Evolutionary conservation across 805 yeast genomes (phyloP).

Genomic region (Suhomyces sp.): DNA sequence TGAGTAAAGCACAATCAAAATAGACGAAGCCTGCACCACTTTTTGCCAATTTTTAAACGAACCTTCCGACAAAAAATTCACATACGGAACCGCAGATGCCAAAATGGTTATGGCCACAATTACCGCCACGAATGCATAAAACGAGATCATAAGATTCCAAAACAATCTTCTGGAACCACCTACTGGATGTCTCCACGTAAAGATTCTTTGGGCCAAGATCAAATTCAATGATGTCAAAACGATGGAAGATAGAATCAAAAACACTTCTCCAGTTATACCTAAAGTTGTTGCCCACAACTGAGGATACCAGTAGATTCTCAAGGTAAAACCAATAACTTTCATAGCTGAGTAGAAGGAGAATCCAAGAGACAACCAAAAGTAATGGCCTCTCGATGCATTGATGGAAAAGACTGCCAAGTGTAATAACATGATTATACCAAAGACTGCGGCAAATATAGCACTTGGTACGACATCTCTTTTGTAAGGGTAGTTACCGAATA

Average conservation of each 20-base stretch:
- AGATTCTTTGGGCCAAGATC: conserved; percentile 67
- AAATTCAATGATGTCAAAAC: conserved; percentile 57
- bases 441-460: conserved; percentile 54
- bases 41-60: conserved; percentile 49
- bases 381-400: conserved; percentile 56
- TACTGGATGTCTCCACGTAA: conserved; percentile 76
- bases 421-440: conserved; percentile 45
- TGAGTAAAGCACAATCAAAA: conserved; percentile 45
- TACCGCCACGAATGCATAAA: conserved; percentile 54
- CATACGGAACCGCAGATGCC: conserved; percentile 59
- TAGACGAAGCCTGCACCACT: conserved; percentile 28
- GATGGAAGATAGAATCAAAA: conserved; percentile 57
- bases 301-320: conserved; percentile 60
- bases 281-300: conserved; percentile 42
- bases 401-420: conserved; percentile 47
- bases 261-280: conserved; percentile 58
- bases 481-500: conserved; percentile 65
- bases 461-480: conserved; percentile 56
- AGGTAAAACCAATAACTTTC: conserved; percentile 56
- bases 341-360: conserved; percentile 52
- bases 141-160: conserved; percentile 46
- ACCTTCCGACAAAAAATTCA: conserved; percentile 48
- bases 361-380: conserved; percentile 53
- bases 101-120: conserved; percentile 67
- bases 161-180: conserved; percentile 54